A percentile compares a stretch with the other conserved stretches of the same genome.
phyloP scores from a whole-genome alignment of 1,139 yeast genomes.

The Yamadazyma diddensiae region DNA sequence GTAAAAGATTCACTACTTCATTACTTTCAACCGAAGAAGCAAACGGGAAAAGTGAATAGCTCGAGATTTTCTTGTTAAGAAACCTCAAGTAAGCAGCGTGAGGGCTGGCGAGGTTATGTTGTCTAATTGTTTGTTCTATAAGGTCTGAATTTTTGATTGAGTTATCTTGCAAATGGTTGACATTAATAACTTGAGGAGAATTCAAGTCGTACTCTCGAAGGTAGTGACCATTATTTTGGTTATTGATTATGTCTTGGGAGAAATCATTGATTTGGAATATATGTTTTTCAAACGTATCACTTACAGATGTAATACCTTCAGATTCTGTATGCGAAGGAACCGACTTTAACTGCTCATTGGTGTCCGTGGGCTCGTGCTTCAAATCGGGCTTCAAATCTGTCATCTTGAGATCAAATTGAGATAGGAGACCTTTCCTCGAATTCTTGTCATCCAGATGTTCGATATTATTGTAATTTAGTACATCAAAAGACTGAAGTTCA shows the following conservation, averaged over 20 bases:
- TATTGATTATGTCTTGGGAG: constrained; percentile 12
- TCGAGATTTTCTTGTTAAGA: constrained; percentile 27
- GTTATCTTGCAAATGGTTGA: constrained; percentile 4
- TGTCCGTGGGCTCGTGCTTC: neutral
- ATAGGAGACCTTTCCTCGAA: neutral
- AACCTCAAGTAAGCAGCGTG: constrained; percentile 31
- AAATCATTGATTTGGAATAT: constrained; percentile 18
- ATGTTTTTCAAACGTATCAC: constrained; percentile 16
- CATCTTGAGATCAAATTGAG: constrained; percentile 5
- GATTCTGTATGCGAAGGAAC: neutral
- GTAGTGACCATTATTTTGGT: constrained; percentile 10
- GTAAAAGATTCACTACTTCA: constrained; percentile 31
- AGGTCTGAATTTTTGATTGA: constrained; percentile 18
- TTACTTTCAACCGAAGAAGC: constrained; percentile 35
- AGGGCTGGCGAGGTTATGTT: constrained; percentile 25
- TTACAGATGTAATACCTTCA: constrained; percentile 3
- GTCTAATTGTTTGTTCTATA: constrained; percentile 22
- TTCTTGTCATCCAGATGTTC: neutral
- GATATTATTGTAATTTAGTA: constrained; percentile 8
- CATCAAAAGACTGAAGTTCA: constrained; percentile 32
- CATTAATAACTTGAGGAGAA: constrained; percentile 10
- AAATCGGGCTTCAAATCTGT: neutral
- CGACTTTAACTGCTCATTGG: neutral
- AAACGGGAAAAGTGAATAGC: constrained; percentile 37
- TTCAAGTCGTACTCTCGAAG: constrained; percentile 7